phyloP scores from a whole-genome alignment of 2,329 filamentous ascomycete species.

The Arthrobotrys conoides region DNA sequence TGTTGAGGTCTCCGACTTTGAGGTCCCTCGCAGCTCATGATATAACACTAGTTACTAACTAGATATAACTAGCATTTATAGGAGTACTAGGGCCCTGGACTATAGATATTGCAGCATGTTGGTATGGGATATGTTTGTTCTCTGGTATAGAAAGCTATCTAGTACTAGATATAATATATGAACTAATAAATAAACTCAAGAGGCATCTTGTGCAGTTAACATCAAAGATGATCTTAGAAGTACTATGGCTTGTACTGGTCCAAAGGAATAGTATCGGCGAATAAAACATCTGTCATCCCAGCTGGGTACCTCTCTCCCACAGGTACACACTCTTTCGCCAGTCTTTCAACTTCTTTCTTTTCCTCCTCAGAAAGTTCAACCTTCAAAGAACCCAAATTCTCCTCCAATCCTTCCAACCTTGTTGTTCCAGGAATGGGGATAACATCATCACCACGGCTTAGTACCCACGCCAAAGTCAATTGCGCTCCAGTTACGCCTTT shows the following conservation, averaged over 20 bases:
- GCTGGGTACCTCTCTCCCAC: conserved; percentile 53
- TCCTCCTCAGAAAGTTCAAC: conserved; percentile 56
- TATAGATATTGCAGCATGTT: not conserved
- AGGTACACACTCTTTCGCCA: conserved; percentile 47
- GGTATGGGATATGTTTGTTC: not conserved
- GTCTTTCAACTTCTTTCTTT: conserved; percentile 53
- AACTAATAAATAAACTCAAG: no score
- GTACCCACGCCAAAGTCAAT: conserved; percentile 75
- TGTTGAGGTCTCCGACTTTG: no score
- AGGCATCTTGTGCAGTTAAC: not conserved
- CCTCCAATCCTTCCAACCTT: conserved; percentile 69
- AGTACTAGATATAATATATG: not conserved
- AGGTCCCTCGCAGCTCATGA: no score
- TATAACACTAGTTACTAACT: no score
- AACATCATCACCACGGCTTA: conserved; percentile 74
- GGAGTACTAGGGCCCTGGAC: not conserved
- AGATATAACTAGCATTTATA: no score
- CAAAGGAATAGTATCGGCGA: conserved; percentile 51
- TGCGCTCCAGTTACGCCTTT: conserved; percentile 74
- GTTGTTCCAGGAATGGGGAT: conserved; percentile 73
- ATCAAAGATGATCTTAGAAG: not conserved
- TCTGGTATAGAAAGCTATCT: not conserved
- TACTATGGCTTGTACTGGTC: conserved; percentile 39
- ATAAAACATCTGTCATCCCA: conserved; percentile 40
- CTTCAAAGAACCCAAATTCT: conserved; percentile 44